Conservation (phyloP, 495 filamentous ascomycete genomes). For the Podospora comata region DNA sequence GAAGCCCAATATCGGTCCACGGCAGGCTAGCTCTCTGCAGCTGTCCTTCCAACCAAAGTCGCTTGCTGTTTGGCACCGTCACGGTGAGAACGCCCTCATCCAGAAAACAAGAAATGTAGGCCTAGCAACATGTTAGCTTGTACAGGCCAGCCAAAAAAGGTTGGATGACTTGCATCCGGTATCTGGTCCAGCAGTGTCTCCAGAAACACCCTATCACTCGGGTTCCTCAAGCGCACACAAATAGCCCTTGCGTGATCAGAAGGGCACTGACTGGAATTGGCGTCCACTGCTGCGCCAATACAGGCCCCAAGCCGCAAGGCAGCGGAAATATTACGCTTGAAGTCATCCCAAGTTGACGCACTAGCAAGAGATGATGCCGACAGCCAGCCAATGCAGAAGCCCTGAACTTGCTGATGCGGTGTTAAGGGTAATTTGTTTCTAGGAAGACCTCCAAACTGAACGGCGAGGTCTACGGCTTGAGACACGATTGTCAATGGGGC, state of each 20-base stretch:
- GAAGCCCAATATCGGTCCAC: not conserved
- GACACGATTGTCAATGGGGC: not conserved
- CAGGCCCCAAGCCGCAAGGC: not conserved
- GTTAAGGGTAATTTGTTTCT: not conserved
- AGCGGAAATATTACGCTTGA: not conserved
- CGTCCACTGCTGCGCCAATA: constrained; percentile 2
- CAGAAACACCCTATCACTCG: not conserved
- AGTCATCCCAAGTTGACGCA: not conserved
- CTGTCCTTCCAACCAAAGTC: not conserved
- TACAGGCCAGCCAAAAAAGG: not conserved
- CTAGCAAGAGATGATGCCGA: not conserved
- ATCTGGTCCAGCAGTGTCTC: constrained; percentile 1
- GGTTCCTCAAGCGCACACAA: not conserved
- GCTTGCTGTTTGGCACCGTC: not conserved
- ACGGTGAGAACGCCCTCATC: not conserved
- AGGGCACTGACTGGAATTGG: not conserved
- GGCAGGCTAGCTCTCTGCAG: not conserved
- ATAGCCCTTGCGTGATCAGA: not conserved
- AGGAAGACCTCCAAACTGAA: not conserved
- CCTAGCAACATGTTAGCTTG: not conserved
- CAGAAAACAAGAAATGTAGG: not conserved
- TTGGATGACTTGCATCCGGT: not conserved
- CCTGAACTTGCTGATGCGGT: not conserved
- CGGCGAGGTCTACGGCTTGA: not conserved
- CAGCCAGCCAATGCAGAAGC: constrained; percentile 1